Evolutionary conservation across 78 protist species (phyloP).

Genomic region (Carpediemonas membranifera): DNA sequence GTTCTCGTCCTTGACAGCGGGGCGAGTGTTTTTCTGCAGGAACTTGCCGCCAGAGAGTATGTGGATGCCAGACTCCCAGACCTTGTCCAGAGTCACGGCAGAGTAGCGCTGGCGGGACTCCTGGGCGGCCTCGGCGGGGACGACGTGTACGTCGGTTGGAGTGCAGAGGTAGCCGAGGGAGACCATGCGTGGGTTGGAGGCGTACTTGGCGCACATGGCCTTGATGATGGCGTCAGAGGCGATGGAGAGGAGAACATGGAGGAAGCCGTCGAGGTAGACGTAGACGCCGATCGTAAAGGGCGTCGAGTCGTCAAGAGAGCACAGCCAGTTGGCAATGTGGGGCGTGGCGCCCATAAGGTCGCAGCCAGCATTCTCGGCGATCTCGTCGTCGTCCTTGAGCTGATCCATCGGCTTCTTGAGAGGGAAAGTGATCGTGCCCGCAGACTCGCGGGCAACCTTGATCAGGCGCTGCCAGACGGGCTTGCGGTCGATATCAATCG

Average conservation of each 20-base stretch:
- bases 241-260: constrained; percentile 28
- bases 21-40: too few relatives aligned
- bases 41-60: too few relatives aligned
- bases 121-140: neutral
- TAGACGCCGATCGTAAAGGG: constrained; percentile 27
- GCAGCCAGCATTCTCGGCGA: constrained; percentile 30
- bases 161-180: constrained; percentile 44
- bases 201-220: too few relatives aligned
- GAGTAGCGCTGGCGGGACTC: too few relatives aligned
- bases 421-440: constrained; percentile 38
- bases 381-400: constrained; percentile 4
- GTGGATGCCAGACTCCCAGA: too few relatives aligned
- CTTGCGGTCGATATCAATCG: constrained; percentile 26
- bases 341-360: constrained; percentile 31
- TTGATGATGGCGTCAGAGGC: constrained; percentile 41
- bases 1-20: too few relatives aligned
- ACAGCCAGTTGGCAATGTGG: constrained; percentile 36
- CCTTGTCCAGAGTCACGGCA: too few relatives aligned
- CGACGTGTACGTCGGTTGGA: constrained; percentile 38
- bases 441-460: constrained; percentile 11
- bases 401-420: neutral
- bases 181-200: too few relatives aligned
- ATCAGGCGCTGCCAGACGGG: constrained; percentile 37
- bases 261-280: constrained; percentile 36
- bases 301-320: neutral